phyloP scores from a whole-genome alignment of 805 yeast species.

The Metschnikowia bowlesiae region DNA sequence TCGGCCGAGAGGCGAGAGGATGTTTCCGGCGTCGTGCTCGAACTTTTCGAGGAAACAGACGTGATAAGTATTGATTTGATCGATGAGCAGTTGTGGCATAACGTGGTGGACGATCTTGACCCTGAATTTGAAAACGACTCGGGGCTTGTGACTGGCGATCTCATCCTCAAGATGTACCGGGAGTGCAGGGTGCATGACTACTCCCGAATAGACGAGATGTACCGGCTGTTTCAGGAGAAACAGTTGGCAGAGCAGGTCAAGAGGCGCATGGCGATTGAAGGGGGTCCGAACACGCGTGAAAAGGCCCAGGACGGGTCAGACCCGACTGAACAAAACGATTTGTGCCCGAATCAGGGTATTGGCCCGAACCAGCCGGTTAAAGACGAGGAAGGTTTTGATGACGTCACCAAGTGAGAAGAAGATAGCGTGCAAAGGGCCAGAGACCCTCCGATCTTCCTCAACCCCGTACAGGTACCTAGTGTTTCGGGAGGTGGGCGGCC shows the following conservation, averaged over 20 bases:
- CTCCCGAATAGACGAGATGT: slow-evolving; percentile 53
- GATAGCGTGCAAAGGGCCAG: no score
- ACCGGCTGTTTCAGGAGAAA: slow-evolving; percentile 53
- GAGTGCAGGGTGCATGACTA: slow-evolving; percentile 56
- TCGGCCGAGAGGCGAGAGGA: slow-evolving; percentile 92
- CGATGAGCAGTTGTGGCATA: slow-evolving; percentile 80
- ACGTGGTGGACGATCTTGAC: slow-evolving; percentile 95
- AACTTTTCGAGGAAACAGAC: slow-evolving; percentile 56
- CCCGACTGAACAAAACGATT: slow-evolving; percentile 30
- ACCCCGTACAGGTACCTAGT: no score
- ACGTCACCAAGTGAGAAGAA: slow-evolving; percentile 60
- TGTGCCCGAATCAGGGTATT: slow-evolving; percentile 18
- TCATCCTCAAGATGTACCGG: slow-evolving; percentile 60
- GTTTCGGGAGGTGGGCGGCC: no score
- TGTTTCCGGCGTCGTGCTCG: slow-evolving; percentile 80
- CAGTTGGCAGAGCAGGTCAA: slow-evolving; percentile 33
- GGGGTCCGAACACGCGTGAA: slow-evolving; percentile 66
- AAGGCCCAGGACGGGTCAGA: slow-evolving; percentile 44
- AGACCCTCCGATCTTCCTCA: no score
- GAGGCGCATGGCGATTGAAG: slow-evolving; percentile 42
- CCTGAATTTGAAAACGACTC: slow-evolving; percentile 85
- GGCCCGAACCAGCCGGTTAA: slow-evolving; percentile 40
- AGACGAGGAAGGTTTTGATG: slow-evolving; percentile 93
- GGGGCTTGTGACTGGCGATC: slow-evolving; percentile 67
- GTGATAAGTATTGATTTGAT: slow-evolving; percentile 72